Base-by-base conservation (phyloP, 331 rosid genomes). In the Dryas integrifolia region DNA sequence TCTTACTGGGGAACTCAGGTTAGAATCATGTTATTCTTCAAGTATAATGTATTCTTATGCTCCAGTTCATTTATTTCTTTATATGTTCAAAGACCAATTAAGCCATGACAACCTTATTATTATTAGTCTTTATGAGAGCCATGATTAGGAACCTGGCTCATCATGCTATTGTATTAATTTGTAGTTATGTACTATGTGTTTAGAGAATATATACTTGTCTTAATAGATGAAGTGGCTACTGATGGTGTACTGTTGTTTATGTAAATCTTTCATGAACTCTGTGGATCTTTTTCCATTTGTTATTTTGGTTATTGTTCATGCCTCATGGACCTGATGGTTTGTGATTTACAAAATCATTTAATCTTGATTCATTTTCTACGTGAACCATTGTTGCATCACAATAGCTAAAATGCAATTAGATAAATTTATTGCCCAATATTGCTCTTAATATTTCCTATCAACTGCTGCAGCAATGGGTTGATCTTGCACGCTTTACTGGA, bases 1-100 rank as follows among this genome's bases (percentile, higher is more conserved):
- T 94, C 98, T 39, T 94, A 86, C 35, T 94, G 97, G 97, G 98
- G 94, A 78, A 89, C 98, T 57, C 97, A 88, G 98, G 97, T 94
- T 39, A 44, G 78, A 69, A 16, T 63, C 46, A 21, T 71, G 65
- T 39, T 67, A 47, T 16, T 72, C 59, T 65, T 30, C 50, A 18
- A 13, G 1, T 41, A 26, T 16, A 43, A 49, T 80, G 75, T 41
- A 47, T 14, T 5, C 5, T 26, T 80, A 43, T 35, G 72, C 58
- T 67, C 26, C 7, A 3, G 16, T 73, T 76, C 55, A 62, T 74
- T 77, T 41, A 58, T 80, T 68, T 65, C 24, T 40, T 51, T 43
- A 35, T 15, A 30, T 63, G 62, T 5, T 56, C 65, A 14, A 61
- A 45, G 64, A 38, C 43, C 51, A 48, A 38, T 51, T 45, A 35